Conservation (phyloP, 345 rosid species). For the Syzygium jambos region DNA sequence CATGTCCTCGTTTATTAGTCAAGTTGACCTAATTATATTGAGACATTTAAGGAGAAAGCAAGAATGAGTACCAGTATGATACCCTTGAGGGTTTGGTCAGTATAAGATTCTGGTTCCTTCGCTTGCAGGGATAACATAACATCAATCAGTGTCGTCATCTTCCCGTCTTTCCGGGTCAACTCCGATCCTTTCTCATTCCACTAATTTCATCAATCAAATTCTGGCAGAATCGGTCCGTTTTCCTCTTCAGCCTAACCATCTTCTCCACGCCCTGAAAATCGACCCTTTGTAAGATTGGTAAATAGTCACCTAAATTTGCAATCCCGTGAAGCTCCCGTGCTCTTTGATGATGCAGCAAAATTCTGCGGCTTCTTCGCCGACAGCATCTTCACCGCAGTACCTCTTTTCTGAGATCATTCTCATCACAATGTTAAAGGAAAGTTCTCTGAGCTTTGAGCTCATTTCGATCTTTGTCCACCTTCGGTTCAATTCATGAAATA, state of each 20-base stretch:
- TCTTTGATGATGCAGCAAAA: not conserved
- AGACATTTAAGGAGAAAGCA: not conserved
- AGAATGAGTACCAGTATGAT: not conserved
- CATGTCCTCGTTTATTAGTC: no score
- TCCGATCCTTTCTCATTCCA: not conserved
- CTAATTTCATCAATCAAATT: not conserved
- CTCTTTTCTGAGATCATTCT: conserved; percentile 1
- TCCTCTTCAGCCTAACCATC: not conserved
- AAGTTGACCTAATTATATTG: no score
- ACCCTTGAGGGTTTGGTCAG: not conserved
- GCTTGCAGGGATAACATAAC: not conserved
- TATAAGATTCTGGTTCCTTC: not conserved
- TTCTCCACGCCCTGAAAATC: not conserved
- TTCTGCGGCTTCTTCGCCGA: not conserved
- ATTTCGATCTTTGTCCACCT: not conserved
- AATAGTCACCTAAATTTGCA: not conserved
- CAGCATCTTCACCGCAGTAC: not conserved
- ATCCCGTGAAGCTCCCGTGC: not conserved
- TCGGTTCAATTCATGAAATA: not conserved
- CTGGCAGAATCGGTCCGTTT: not conserved
- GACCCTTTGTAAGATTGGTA: not conserved
- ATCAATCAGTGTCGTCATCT: not conserved
- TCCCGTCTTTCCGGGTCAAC: not conserved
- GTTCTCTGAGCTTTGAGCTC: not conserved
- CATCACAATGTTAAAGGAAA: not conserved